A percentile compares a stretch with the other conserved stretches of the same genome.
These are phyloP conservation scores for Corchorus olitorius DNA, from an alignment of 345 rosid genomes.

Conservation along the genomic window DNA sequence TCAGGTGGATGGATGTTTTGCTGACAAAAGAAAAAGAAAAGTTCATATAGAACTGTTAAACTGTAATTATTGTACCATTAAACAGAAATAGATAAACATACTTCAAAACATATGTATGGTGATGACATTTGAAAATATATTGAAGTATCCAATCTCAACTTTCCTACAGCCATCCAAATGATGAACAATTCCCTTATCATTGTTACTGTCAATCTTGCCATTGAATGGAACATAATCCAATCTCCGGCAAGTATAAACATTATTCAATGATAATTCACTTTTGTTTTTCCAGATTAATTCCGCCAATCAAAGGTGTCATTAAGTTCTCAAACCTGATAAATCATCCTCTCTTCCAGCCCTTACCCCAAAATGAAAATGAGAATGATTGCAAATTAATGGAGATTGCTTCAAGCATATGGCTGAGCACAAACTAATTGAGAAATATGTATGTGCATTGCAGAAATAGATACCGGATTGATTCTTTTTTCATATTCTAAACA, in stretches of 20 bases:
- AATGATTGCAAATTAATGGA: neutral
- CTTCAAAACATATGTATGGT: too few species aligned
- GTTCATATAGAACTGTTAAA: neutral
- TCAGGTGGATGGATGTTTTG: neutral
- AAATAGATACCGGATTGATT: neutral
- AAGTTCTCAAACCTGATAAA: neutral
- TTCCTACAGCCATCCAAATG: neutral
- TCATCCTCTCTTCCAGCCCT: neutral
- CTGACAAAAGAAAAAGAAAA: neutral
- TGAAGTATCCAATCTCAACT: too few species aligned
- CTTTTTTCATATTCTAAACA: neutral
- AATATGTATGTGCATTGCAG: slow-evolving; percentile 9
- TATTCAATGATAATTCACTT: neutral
- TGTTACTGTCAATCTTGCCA: neutral
- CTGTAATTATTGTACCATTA: neutral
- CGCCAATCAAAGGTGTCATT: neutral
- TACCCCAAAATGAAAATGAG: neutral
- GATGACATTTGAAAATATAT: too few species aligned
- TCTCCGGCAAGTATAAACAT: neutral
- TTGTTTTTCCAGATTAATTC: neutral
- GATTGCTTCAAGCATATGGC: neutral
- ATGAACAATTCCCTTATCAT: neutral
- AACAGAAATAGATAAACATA: neutral
- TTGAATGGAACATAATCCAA: neutral
- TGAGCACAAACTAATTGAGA: neutral